Evolutionary conservation across 768 basidiomycete species (phyloP).

Genomic region (Bullera alba): DNA sequence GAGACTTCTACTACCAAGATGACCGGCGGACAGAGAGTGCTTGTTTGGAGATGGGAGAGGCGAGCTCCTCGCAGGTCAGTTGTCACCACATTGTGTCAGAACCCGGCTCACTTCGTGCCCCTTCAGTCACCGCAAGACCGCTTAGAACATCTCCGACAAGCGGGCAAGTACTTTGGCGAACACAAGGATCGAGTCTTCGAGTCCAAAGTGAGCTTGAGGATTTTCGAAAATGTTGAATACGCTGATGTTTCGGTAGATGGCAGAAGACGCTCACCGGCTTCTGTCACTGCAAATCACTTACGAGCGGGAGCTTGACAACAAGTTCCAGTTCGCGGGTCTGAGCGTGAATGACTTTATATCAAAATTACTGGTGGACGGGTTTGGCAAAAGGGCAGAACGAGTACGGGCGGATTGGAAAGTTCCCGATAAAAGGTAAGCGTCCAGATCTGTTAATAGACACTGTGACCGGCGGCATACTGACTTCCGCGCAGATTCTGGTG

Average conservation of each 20-base stretch:
- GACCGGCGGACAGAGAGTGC: slow-evolving; percentile 91
- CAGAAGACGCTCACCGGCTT: slow-evolving; percentile 73
- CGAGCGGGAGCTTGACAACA: slow-evolving; percentile 75
- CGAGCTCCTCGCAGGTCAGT: slow-evolving; percentile 61
- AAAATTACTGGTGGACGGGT: slow-evolving; percentile 65
- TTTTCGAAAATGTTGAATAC: not conserved
- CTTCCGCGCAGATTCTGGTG: slow-evolving; percentile 72
- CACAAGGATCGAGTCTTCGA: slow-evolving; percentile 89
- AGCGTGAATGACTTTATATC: slow-evolving; percentile 83
- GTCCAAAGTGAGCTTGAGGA: slow-evolving; percentile 60
- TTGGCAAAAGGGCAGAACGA: slow-evolving; percentile 83
- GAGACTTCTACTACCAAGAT: slow-evolving; percentile 97
- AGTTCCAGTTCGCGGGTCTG: slow-evolving; percentile 69
- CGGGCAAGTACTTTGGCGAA: slow-evolving; percentile 89
- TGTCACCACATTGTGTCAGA: slow-evolving; percentile 28
- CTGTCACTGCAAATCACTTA: slow-evolving; percentile 74
- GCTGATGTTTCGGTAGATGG: slow-evolving; percentile 57
- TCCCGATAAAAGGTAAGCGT: slow-evolving; percentile 76
- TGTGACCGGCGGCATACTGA: too few relatives aligned
- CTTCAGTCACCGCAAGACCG: slow-evolving; percentile 65
- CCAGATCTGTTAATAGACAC: not conserved
- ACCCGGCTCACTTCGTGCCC: not conserved
- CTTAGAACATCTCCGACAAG: slow-evolving; percentile 65
- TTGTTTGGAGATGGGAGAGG: slow-evolving; percentile 77
- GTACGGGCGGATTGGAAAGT: slow-evolving; percentile 85